These are phyloP conservation scores for Phytophthora capsici DNA, from an alignment of 352 stramenopile genomes.

Conservation along the genomic window DNA sequence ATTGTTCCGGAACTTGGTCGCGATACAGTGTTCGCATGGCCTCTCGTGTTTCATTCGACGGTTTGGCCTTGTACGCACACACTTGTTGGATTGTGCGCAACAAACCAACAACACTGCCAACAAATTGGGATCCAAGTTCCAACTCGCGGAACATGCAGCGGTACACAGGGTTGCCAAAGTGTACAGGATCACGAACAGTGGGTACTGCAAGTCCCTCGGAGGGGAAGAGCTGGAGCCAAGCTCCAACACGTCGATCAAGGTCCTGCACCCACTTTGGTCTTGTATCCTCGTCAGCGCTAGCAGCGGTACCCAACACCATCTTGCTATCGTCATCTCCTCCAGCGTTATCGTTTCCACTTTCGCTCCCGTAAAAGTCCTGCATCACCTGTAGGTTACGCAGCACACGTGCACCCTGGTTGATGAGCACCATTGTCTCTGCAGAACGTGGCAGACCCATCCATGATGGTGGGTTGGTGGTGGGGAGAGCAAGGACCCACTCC, in stretches of 20 bases:
- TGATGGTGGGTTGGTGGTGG: slow-evolving; percentile 90
- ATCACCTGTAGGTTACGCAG: slow-evolving; percentile 85
- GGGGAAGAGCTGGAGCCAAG: slow-evolving; percentile 73
- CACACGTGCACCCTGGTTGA: slow-evolving; percentile 76
- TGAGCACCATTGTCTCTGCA: slow-evolving; percentile 91
- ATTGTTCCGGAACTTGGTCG: slow-evolving; percentile 71
- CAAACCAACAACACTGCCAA: slow-evolving; percentile 71
- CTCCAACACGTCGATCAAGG: slow-evolving; percentile 69
- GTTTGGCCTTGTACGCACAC: slow-evolving; percentile 85
- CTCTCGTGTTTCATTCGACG: slow-evolving; percentile 87
- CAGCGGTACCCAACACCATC: slow-evolving; percentile 56
- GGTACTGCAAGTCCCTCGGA: slow-evolving; percentile 45
- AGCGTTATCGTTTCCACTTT: slow-evolving; percentile 47
- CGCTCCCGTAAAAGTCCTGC: slow-evolving; percentile 82
- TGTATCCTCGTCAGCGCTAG: slow-evolving; percentile 42
- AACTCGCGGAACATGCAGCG: slow-evolving; percentile 92
- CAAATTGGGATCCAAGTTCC: slow-evolving; percentile 69
- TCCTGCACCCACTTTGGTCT: slow-evolving; percentile 86
- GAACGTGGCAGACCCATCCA: slow-evolving; percentile 94
- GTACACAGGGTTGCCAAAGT: slow-evolving; percentile 91
- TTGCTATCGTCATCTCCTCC: slow-evolving; percentile 57
- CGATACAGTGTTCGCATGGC: slow-evolving; percentile 81
- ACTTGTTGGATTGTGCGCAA: slow-evolving; percentile 77
- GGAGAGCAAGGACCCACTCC: slow-evolving; percentile 88
- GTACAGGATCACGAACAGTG: slow-evolving; percentile 54